phyloP scores from a whole-genome alignment of 2,329 filamentous ascomycete genomes.

The Clonostachys rosea region DNA sequence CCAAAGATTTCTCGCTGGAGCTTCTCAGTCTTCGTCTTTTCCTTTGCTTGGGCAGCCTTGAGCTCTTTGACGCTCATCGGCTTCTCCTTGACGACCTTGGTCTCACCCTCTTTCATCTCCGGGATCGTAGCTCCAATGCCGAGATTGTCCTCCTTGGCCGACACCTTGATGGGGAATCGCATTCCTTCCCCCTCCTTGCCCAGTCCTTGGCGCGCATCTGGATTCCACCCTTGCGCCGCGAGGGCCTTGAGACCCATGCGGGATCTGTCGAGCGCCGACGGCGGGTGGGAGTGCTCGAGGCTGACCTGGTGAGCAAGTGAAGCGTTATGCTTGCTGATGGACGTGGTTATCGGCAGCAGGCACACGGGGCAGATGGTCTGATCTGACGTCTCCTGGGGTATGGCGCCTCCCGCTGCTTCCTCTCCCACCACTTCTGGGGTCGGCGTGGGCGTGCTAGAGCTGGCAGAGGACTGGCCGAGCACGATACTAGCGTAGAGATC shows the following conservation, averaged over 20 bases:
- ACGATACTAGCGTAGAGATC: conserved; percentile 67
- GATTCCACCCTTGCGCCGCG: conserved; percentile 67
- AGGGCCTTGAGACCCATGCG: conserved; percentile 67
- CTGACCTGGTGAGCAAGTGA: conserved; percentile 69
- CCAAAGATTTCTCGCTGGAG: conserved; percentile 70
- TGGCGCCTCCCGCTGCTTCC: not conserved
- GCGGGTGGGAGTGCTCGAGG: conserved; percentile 64
- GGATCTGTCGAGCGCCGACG: conserved; percentile 65
- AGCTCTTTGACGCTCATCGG: conserved; percentile 68
- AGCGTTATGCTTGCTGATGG: conserved; percentile 43
- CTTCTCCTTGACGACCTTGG: conserved; percentile 34
- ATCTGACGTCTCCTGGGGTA: conserved; percentile 3
- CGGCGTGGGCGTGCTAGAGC: conserved; percentile 2
- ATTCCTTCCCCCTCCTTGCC: conserved; percentile 69
- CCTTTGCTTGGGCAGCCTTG: conserved; percentile 54
- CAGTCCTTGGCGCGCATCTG: conserved; percentile 66
- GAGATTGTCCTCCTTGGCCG: conserved; percentile 67
- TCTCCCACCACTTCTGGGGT: conserved; percentile 1
- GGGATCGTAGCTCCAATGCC: conserved; percentile 60
- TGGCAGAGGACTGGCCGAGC: conserved; percentile 26
- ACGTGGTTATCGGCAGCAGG: conserved; percentile 22
- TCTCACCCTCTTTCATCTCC: conserved; percentile 34
- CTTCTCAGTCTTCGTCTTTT: conserved; percentile 57
- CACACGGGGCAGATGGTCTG: conserved; percentile 24
- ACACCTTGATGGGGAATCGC: conserved; percentile 68